Evolutionary conservation across 202 grass and related monocot species (phyloP), one percentile per base, ranked within the genome.

Genomic region (Sporobolus alterniflorus): DNA sequence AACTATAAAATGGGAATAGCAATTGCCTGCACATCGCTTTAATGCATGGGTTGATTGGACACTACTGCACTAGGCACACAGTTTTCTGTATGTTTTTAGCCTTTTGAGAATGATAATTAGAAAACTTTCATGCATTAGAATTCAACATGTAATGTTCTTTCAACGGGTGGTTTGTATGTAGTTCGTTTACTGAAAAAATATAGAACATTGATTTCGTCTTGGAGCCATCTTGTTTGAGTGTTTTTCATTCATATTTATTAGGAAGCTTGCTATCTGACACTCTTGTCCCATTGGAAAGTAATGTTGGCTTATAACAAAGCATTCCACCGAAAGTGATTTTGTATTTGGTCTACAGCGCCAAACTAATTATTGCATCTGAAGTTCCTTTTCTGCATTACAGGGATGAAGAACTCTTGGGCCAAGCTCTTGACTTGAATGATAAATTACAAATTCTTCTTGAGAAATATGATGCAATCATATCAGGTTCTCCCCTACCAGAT

Each of bases 371-470:
- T 26, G 24, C 55, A 59, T 43, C 71, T 71, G 24, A 76, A 69
- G 31, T 77, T 77, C 1, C 47, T 55, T 16, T 84, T 64, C 17
- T 66, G 57, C 54, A 80, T 74, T 81, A 55, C 86, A 92, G 91
- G 62, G 94, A 94, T 51, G 94, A 94, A 62, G 89, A 90, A 57
- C 79, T 94, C 40, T 69, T 97, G 71, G 89, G 83, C 20, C 86
- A 88, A 81, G 90, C 82, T 90, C 94, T 97, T 43, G 84, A 92
- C 48, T 82, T 97, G 42, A 97, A 97, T 78, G 94, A 97, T 55
- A 90, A 88, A 75, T 73, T 97, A 22, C 94, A 97, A 78, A 72
- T 64, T 85, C 84, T 94, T 20, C 73, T 97, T 76, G 76, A 83
- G 73, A 97, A 94, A 73, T 85, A 94, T 56, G 89, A 97, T 84